Base-by-base conservation (phyloP, 495 filamentous ascomycete genomes). In the Tuber melanosporum region DNA sequence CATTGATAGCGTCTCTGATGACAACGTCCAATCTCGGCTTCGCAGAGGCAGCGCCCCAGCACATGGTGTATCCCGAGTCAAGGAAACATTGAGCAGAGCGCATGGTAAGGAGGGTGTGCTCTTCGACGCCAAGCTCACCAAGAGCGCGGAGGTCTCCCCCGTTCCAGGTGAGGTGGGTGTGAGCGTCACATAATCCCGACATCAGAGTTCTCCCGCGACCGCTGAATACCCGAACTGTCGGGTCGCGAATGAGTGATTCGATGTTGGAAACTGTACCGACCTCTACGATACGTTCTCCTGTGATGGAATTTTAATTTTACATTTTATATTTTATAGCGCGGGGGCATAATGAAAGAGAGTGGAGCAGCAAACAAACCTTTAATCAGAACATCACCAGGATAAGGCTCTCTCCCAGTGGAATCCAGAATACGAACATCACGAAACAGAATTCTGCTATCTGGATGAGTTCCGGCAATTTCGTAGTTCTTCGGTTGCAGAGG, bases 1-100 rank as follows among this genome's bases (percentile, higher is more conserved):
- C 82, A 66, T 89, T 88, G 75, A 90, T 90, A 1, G 88, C 87
- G 75, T 89, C 86, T 46, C 87, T 84, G 44, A 90, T 85, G 22
- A 87, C 87, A 46, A 85, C 76, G 74, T 88, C 87, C 0, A 89
- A 82, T 17, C 87, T 84, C 41, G 85, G 82, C 76, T 88, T 87
- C 0, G 87, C 87, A 1, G 86, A 86, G 10, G 87, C 87, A 1
- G 87, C 87, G 8, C 87, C 87, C 76, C 85, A 88, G 80, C 86
- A 88, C 86, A 87, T 87, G 22, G 86, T 85, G 71, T 84, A 85
- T 2, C 86, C 87, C 9, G 83, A 86, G 75, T 88, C 86, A 46
- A 88, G 83, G 75, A 85, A 88, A 52, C 83, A 85, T 74, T 84
- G 83, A 0, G 87, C 87, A 36, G 81, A 83, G 41, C 82, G 81